Conservation (phyloP, 164 flowering plant genomes). For the Dillenia turbinata region DNA sequence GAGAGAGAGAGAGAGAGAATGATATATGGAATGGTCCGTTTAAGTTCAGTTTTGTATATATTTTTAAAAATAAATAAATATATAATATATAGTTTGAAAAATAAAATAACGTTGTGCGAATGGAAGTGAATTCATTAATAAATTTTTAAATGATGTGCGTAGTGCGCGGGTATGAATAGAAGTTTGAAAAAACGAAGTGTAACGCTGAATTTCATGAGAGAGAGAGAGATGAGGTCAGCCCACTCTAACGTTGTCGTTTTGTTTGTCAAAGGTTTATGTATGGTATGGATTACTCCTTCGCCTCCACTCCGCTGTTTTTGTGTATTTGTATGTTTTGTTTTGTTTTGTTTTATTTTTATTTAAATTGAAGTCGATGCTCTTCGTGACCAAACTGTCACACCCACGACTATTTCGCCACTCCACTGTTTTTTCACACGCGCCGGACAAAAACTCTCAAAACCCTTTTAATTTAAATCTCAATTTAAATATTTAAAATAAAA, state of each 20-base stretch:
- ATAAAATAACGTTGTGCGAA: background rate
- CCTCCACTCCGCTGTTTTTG: slow-evolving; percentile 7
- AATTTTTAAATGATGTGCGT: background rate
- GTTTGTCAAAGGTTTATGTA: no score
- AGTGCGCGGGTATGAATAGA: slow-evolving; percentile 58
- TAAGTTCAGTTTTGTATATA: background rate
- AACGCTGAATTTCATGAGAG: slow-evolving; percentile 70
- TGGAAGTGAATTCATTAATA: background rate
- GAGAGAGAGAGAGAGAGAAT: background rate
- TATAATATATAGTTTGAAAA: no score
- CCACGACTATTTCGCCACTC: slow-evolving; percentile 2
- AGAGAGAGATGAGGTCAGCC: slow-evolving; percentile 1
- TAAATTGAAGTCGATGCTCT: slow-evolving; percentile 24
- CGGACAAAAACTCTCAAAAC: background rate
- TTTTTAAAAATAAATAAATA: background rate
- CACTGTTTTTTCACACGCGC: background rate
- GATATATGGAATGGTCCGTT: background rate
- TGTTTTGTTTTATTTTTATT: no score
- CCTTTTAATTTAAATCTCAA: background rate
- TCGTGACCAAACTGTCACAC: slow-evolving; percentile 32
- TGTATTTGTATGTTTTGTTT: no score
- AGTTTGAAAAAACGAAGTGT: slow-evolving; percentile 39
- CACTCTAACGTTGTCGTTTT: no score
- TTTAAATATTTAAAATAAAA: background rate
- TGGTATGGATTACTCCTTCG: background rate